Conservation (phyloP, 176 grass and related monocot genomes). For the Carex parvula region DNA sequence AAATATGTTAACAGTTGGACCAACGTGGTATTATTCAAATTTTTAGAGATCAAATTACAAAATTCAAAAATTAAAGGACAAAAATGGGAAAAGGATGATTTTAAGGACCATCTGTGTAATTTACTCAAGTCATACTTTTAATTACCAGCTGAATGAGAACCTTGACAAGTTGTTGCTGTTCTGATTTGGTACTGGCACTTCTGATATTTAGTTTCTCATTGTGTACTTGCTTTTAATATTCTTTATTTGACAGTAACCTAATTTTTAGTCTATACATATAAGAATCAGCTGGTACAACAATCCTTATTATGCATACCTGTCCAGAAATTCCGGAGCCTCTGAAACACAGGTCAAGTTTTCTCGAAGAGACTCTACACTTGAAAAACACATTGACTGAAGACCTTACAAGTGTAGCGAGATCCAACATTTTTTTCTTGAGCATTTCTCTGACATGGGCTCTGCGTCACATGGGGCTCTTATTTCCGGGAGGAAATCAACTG, state of each 20-base stretch:
- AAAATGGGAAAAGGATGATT: background rate
- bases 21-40: background rate
- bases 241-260: no score
- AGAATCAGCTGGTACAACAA: background rate
- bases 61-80: background rate
- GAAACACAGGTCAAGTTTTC: conserved; percentile 50
- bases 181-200: background rate
- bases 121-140: background rate
- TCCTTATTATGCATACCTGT: conserved; percentile 42
- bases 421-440: conserved; percentile 45
- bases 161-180: background rate
- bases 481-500: conserved; percentile 60
- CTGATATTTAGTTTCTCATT: background rate
- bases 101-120: background rate
- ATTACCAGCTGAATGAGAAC: background rate
- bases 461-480: conserved; percentile 24
- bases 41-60: background rate
- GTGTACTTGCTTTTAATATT: background rate
- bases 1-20: background rate
- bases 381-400: conserved; percentile 55
- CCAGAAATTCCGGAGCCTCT: conserved; percentile 34
- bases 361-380: conserved; percentile 43
- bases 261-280: background rate
- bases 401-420: conserved; percentile 52
- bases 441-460: conserved; percentile 35